Evolutionary conservation across 2,329 filamentous ascomycete species (phyloP), one percentile per base, ranked within the genome.

Genomic region (Fusarium fracticaudum): DNA sequence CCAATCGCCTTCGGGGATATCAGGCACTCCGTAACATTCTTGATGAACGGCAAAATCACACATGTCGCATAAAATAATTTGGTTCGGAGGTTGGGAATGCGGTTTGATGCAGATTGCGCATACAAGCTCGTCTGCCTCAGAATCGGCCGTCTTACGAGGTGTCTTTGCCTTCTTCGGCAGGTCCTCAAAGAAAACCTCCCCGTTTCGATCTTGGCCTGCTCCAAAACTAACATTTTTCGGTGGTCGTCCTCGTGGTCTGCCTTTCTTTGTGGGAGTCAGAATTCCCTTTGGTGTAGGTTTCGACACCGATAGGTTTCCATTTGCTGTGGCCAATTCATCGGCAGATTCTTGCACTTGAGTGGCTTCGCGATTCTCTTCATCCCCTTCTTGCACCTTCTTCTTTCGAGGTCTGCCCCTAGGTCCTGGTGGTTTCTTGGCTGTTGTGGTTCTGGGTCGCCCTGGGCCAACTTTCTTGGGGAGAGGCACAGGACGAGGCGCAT

Each of bases 1-100:
- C 90, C 90, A 92, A 67, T 92, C 90, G 12, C 88, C 90, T 55
- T 88, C 84, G 3, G 90, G 90, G 41, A 92, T 87, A 47, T 86
- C 84, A 2, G 85, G 81, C 41, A 92, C 83, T 33, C 86, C 83
- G 74, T 91, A 91, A 78, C 90, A 92, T 73, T 87, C 84, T 76
- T 91, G 89, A 74, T 92, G 90, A 47, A 89, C 88, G 2, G 88
- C 88, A 80, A 87, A 85, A 78, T 92, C 88, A 82, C 91, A 92
- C 60, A 86, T 87, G 73, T 92, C 90, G 80, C 90, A 92, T 41
- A 92, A 86, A 14, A 92, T 83, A 40, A 92, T 92, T 76, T 90
- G 85, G 77, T 92, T 92, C 3, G 88, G 88, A 5, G 85, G 81
- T 41, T 86, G 83, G 1, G 89, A 91, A 68, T 91, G 86, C 0